Base-by-base conservation (phyloP, 140 eudicot genomes). In the Oenanthe javanica region DNA sequence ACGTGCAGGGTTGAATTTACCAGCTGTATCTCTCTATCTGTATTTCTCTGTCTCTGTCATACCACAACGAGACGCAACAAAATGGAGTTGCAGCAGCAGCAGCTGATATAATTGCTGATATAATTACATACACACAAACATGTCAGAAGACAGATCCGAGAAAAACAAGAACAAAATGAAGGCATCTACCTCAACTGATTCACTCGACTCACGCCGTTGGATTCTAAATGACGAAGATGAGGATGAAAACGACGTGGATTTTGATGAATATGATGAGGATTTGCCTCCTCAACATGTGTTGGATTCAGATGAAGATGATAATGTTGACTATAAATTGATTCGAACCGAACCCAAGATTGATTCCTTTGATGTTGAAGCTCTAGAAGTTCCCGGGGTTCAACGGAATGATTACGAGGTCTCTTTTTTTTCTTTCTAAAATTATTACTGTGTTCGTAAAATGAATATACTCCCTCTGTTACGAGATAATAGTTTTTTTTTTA, bases 351-450 rank as follows among this genome's bases (percentile, higher is more conserved):
- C 97, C 0, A 57, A 89, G 85, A 82, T 92, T 54, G 99, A 95
- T 92, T 95, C 99, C 23, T 95, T 95, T 11, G 97, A 94, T 38
- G 97, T 92, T 4, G 98, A 94, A 78, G 99, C 97, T 11, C 97
- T 95, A 14, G 99, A 95, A 86, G 90, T 95, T 72, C 97, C 97
- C n/a, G 97, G 97, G 7, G 91, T 92, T 14, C 92, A 89, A 9
- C 51, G 92, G 72, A 88, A 90, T 75, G 97, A 92, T 51, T 88
- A 84, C 64, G 97, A 92, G 97, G 99, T 77, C 6, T 13, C 0
- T 2, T 72, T 13, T 40, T 70, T 40, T 3, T n/a, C n/a, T n/a
- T n/a, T n/a, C n/a, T n/a, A n/a, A n/a, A n/a, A n/a, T n/a, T n/a
- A n/a, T n/a, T n/a, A n/a, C n/a, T n/a, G n/a, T n/a, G n/a, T n/a